A percentile compares a stretch with the other conserved stretches of the same genome.
phyloP scores from a whole-genome alignment of 2,329 filamentous ascomycete species.

The Emergomyces pasteurianus region DNA sequence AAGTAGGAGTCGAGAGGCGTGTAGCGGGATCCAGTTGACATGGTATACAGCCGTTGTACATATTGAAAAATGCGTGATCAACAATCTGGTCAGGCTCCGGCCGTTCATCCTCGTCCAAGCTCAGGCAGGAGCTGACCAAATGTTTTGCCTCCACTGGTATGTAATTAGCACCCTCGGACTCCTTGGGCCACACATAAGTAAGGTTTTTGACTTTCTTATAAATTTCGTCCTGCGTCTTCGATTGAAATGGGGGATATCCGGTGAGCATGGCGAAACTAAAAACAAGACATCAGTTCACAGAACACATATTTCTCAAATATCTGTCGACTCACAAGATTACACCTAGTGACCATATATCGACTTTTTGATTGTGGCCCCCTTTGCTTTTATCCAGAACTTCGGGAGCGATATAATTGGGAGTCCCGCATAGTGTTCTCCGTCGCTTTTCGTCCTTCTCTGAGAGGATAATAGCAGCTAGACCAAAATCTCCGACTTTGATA shows the following conservation, averaged over 20 bases:
- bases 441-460: slow-evolving; percentile 80
- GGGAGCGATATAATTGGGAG: slow-evolving; percentile 95
- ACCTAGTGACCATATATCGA: slow-evolving; percentile 95
- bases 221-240: slow-evolving; percentile 44
- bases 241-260: slow-evolving; percentile 93
- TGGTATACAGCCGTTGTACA: slow-evolving; percentile 38
- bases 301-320: not conserved
- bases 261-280: slow-evolving; percentile 89
- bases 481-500: slow-evolving; percentile 95
- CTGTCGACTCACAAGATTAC: slow-evolving; percentile 69
- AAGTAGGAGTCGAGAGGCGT: slow-evolving; percentile 29
- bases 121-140: slow-evolving; percentile 36
- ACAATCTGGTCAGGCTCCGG: slow-evolving; percentile 40
- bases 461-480: slow-evolving; percentile 79
- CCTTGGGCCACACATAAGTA: slow-evolving; percentile 39
- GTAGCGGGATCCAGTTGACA: slow-evolving; percentile 29
- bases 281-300: slow-evolving; percentile 14
- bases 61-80: slow-evolving; percentile 39
- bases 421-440: slow-evolving; percentile 88
- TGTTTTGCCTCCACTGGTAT: slow-evolving; percentile 39
- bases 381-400: slow-evolving; percentile 91
- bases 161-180: slow-evolving; percentile 31
- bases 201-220: slow-evolving; percentile 38
- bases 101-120: slow-evolving; percentile 36
- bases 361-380: slow-evolving; percentile 92